Percentiles rank a stretch among this genome's conserved stretches.
These are phyloP conservation scores for Tuber melanosporum DNA, from an alignment of 495 filamentous ascomycete species.

Conservation along the genomic window DNA sequence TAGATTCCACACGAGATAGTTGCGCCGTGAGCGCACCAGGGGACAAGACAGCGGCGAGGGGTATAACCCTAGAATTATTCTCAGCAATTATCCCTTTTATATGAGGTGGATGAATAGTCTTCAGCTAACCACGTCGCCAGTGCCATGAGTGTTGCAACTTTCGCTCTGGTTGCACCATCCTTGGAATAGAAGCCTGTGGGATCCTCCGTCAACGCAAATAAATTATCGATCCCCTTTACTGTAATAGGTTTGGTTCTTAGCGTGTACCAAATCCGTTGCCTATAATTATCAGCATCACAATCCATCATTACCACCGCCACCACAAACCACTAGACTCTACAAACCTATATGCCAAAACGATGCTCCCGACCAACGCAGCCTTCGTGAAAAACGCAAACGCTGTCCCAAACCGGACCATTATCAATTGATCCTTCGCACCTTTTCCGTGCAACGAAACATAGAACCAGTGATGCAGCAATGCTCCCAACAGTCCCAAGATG, in stretches of 20 bases:
- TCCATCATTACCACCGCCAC: neutral
- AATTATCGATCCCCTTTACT: constrained; percentile 37
- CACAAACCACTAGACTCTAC: neutral
- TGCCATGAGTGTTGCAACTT: constrained; percentile 42
- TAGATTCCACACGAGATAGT: neutral
- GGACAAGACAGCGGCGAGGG: neutral
- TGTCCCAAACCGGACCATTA: constrained; percentile 43
- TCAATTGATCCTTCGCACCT: constrained; percentile 41
- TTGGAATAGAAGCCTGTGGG: constrained; percentile 22
- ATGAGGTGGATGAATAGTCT: neutral
- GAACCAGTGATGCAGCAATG: constrained; percentile 45
- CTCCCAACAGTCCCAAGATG: constrained; percentile 41
- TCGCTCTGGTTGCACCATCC: constrained; percentile 34
- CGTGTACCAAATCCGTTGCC: constrained; percentile 43
- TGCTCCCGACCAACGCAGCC: constrained; percentile 43
- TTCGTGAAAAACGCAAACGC: constrained; percentile 46
- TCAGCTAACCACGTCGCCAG: constrained; percentile 29
- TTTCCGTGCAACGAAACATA: constrained; percentile 42
- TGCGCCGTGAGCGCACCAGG: neutral
- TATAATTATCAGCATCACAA: constrained; percentile 20
- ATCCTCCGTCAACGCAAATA: constrained; percentile 39
- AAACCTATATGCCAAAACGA: constrained; percentile 42
- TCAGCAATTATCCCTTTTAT: neutral
- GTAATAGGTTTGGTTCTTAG: constrained; percentile 40
- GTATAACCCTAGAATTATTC: neutral